These are phyloP conservation scores for Pseudocohnilembus persalinus DNA, from an alignment of 169 alveolate species.

Conservation along the genomic window DNA sequence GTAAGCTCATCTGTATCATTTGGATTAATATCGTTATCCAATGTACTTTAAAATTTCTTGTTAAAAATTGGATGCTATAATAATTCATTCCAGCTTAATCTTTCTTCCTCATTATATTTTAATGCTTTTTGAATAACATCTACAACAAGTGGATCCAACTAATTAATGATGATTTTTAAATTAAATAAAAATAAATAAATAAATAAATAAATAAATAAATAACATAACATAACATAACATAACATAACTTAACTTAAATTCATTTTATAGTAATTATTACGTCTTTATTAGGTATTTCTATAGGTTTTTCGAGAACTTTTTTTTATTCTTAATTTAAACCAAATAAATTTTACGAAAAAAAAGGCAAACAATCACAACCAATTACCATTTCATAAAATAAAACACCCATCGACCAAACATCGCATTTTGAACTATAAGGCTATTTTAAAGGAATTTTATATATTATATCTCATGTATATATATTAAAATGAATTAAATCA, in stretches of 20 bases:
- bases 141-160: not conserved
- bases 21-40: not conserved
- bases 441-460: conserved; percentile 34
- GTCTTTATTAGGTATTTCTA: not conserved
- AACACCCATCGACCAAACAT: conserved; percentile 61
- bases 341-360: too few species aligned
- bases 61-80: not conserved
- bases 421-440: conserved; percentile 71
- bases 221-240: too few species aligned
- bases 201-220: too few species aligned
- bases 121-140: not conserved
- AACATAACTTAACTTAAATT: not conserved
- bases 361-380: not conserved
- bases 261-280: not conserved
- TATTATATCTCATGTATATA: too few species aligned
- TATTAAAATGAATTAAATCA: not conserved
- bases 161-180: too few species aligned
- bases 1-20: not conserved
- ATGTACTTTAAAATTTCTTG: not conserved
- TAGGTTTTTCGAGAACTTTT: not conserved
- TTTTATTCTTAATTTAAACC: not conserved
- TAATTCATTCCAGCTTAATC: not conserved
- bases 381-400: not conserved
- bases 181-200: too few species aligned
- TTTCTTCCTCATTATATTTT: not conserved